Percentiles rank a stretch among this genome's conserved stretches.
These are phyloP conservation scores for Ophiocordyceps sinensis DNA, from an alignment of 2,329 filamentous ascomycete genomes.

Conservation along the genomic window DNA sequence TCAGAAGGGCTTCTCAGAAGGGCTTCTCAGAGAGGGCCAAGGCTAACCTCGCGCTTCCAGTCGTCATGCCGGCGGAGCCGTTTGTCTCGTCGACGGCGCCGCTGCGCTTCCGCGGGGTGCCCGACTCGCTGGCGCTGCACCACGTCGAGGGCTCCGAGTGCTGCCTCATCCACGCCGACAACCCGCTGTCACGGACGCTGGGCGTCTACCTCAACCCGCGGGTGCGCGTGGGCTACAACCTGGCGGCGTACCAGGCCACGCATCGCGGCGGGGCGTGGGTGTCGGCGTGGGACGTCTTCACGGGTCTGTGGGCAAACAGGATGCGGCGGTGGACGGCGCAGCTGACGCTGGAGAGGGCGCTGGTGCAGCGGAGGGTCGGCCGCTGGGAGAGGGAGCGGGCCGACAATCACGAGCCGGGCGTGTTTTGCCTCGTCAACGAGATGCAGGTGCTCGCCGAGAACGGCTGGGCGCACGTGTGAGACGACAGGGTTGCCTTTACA, in stretches of 20 bases:
- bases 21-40: too few species aligned
- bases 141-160: slow-evolving; percentile 69
- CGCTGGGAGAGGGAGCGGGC: slow-evolving; percentile 21
- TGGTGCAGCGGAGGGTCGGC: slow-evolving; percentile 21
- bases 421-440: slow-evolving; percentile 43
- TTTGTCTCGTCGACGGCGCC: slow-evolving; percentile 30
- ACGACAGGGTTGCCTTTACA: too few species aligned
- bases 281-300: slow-evolving; percentile 29
- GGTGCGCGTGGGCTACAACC: slow-evolving; percentile 52
- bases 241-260: slow-evolving; percentile 34
- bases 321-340: slow-evolving; percentile 26
- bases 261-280: slow-evolving; percentile 29
- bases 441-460: slow-evolving; percentile 44
- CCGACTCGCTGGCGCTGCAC: slow-evolving; percentile 42
- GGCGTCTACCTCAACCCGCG: slow-evolving; percentile 57
- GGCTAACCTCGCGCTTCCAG: slow-evolving; percentile 7
- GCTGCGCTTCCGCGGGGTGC: slow-evolving; percentile 48
- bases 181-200: slow-evolving; percentile 33
- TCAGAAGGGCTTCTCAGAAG: too few species aligned
- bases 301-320: slow-evolving; percentile 45
- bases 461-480: slow-evolving; percentile 42
- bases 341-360: slow-evolving; percentile 13
- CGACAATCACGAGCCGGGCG: slow-evolving; percentile 27
- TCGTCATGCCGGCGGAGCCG: slow-evolving; percentile 37
- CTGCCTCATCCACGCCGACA: slow-evolving; percentile 63